Base-by-base conservation (phyloP, 2,329 filamentous ascomycete species). In the Cordyceps cicadae region DNA sequence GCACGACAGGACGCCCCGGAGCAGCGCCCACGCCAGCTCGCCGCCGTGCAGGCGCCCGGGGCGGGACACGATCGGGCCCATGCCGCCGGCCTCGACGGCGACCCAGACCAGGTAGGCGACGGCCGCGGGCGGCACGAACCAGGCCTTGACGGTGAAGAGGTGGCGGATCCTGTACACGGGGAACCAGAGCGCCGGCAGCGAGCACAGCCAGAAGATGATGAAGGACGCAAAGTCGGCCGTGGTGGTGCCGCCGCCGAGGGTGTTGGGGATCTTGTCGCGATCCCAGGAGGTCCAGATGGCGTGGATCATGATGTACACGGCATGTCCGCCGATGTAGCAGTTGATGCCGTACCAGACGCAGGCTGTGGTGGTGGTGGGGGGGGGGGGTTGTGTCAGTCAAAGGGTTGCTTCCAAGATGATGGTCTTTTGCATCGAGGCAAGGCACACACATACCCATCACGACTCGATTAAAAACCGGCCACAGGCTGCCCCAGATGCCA, bases 341-440 rank as follows among this genome's bases (percentile, higher is more conserved):
- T 94, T 90, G 29, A 95, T 90, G 54, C 89, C 90, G 64, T 92
- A 93, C 91, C 90, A 95, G 63, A 95, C 84, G 66, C 89, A 92
- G 2, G 89, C 87, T 80, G 8, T 14, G 4, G 4, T 24, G 2
- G 24, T 24, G 4, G 24, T 24, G 4, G 29, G 29, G 6, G 5
- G 26, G 5, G 26, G 12, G 14, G 1, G 15, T 14, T 8, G 37
- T 50, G 43, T 70, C 59, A 70, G 64, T 29, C 32, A 48, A n/a
- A n/a, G n/a, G 32, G 14, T 43, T n/a, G 14, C 39, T n/a, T 43
- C 17, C 17, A 17, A 17, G 39, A 17, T 6, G 5, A 5, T n/a
- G 14, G 14, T n/a, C 15, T 15, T n/a, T n/a, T 29, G 29, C 6
- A 4, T 32, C 8, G 12, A 17, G 24, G 11, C 34, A 19, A 34